Evolutionary conservation across 495 filamentous ascomycete species (phyloP).

Genomic region (Neurospora intermedia): DNA sequence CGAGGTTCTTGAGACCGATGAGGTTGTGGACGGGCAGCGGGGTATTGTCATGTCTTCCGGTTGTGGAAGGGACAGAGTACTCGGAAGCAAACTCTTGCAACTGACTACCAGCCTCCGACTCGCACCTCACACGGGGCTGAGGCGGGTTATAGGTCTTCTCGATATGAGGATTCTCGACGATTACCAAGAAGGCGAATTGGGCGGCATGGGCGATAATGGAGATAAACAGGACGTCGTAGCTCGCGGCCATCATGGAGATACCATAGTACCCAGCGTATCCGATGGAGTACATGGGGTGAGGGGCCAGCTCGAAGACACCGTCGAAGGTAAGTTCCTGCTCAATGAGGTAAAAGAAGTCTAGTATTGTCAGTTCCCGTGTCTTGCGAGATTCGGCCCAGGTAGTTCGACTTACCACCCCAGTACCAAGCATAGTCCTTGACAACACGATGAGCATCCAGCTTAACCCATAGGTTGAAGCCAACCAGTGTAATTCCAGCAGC

Average conservation of each 20-base stretch:
- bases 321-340: conserved; percentile 97
- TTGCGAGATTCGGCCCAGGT: neutral
- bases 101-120: conserved; percentile 28
- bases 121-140: conserved; percentile 53
- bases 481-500: conserved; percentile 67
- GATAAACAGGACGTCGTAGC: conserved; percentile 93
- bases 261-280: conserved; percentile 97
- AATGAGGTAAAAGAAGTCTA: conserved; percentile 95
- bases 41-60: conserved; percentile 7
- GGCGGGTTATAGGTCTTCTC: conserved; percentile 96
- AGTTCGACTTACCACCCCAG: conserved; percentile 54
- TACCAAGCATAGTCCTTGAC: conserved; percentile 99
- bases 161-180: conserved; percentile 95
- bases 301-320: conserved; percentile 97
- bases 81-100: conserved; percentile 28
- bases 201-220: conserved; percentile 90
- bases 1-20: conserved; percentile 70
- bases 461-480: conserved; percentile 96
- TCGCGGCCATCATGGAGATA: conserved; percentile 96
- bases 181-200: conserved; percentile 82
- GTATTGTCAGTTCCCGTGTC: conserved; percentile 4
- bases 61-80: conserved; percentile 7
- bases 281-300: conserved; percentile 98
- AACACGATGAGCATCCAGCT: conserved; percentile 94
- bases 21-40: conserved; percentile 70